These are phyloP conservation scores for Carex kokanica DNA, from an alignment of 176 grass and related monocot species.

Conservation along the genomic window DNA sequence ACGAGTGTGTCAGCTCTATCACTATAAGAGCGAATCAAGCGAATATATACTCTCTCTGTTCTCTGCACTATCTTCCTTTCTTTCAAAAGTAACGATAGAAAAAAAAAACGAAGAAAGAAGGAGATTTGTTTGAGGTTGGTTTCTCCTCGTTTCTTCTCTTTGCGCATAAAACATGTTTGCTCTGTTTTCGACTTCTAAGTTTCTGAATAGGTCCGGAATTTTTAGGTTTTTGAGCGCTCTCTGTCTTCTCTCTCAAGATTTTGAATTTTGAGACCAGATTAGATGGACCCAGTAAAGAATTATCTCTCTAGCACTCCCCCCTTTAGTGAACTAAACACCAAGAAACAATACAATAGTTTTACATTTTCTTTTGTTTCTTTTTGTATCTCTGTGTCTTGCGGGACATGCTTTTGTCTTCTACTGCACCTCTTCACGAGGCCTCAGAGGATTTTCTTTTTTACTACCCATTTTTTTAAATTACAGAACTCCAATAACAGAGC, in stretches of 20 bases:
- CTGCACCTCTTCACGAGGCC: conserved; percentile 35
- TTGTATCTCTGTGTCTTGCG: conserved; percentile 1
- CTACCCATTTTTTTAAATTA: conserved; percentile 1
- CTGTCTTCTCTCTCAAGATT: conserved; percentile 25
- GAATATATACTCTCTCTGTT: conserved; percentile 21
- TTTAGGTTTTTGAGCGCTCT: conserved; percentile 34
- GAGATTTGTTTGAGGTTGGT: conserved; percentile 12
- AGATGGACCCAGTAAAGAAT: conserved; percentile 5
- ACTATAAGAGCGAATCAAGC: conserved; percentile 24
- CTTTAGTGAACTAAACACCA: neutral
- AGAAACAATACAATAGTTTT: neutral
- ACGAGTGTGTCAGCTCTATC: conserved; percentile 29
- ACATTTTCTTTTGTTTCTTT: conserved; percentile 1
- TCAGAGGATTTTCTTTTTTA: conserved; percentile 13
- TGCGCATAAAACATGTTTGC: neutral
- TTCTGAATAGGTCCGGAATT: conserved; percentile 29
- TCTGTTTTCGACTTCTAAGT: conserved; percentile 31
- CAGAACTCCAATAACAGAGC: conserved; percentile 15
- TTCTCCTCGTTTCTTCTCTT: conserved; percentile 15
- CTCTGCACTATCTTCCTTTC: neutral
- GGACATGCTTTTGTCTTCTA: conserved; percentile 42
- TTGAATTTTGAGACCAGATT: conserved; percentile 31
- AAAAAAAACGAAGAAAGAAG: neutral
- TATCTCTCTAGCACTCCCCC: neutral
- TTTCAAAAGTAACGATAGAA: neutral